A percentile compares a stretch with the other conserved stretches of the same genome.
Conservation (phyloP, 2,329 filamentous ascomycete genomes). For the Botrytis pseudocinerea region DNA sequence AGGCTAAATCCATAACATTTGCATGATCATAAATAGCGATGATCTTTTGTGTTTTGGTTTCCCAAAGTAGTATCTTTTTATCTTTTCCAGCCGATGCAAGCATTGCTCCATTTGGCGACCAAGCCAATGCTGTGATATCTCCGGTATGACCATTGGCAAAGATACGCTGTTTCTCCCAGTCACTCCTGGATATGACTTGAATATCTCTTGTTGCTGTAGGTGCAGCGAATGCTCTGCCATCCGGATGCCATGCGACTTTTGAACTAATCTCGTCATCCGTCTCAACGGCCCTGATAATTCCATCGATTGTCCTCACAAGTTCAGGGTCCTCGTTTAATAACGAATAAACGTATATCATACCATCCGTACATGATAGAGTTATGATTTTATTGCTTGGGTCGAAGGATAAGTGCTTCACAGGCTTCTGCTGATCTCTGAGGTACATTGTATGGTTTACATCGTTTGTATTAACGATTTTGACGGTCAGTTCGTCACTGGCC, state of each 20-base stretch:
- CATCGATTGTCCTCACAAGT: constrained; percentile 80
- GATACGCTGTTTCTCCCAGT: constrained; percentile 82
- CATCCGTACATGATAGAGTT: constrained; percentile 83
- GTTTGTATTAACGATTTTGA: constrained; percentile 82
- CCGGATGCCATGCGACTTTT: constrained; percentile 85
- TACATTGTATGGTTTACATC: constrained; percentile 76
- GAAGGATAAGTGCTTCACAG: constrained; percentile 90
- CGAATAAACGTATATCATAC: constrained; percentile 87
- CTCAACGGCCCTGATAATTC: constrained; percentile 77
- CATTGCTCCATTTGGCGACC: constrained; percentile 93
- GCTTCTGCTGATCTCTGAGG: constrained; percentile 78
- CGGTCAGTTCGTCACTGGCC: constrained; percentile 91
- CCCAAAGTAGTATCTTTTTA: constrained; percentile 78
- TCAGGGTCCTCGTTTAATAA: constrained; percentile 75
- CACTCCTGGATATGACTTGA: constrained; percentile 80
- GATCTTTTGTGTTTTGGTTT: constrained; percentile 81
- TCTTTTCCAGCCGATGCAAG: constrained; percentile 71
- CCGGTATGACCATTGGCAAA: constrained; percentile 80
- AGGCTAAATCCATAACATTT: constrained; percentile 81
- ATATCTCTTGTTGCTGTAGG: constrained; percentile 81
- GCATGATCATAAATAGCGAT: constrained; percentile 76
- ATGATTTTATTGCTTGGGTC: constrained; percentile 76
- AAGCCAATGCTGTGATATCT: constrained; percentile 82
- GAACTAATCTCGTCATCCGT: constrained; percentile 75
- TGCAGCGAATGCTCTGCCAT: constrained; percentile 85